phyloP scores from a whole-genome alignment of 768 basidiomycete species.

The Termitomyces sp. region DNA sequence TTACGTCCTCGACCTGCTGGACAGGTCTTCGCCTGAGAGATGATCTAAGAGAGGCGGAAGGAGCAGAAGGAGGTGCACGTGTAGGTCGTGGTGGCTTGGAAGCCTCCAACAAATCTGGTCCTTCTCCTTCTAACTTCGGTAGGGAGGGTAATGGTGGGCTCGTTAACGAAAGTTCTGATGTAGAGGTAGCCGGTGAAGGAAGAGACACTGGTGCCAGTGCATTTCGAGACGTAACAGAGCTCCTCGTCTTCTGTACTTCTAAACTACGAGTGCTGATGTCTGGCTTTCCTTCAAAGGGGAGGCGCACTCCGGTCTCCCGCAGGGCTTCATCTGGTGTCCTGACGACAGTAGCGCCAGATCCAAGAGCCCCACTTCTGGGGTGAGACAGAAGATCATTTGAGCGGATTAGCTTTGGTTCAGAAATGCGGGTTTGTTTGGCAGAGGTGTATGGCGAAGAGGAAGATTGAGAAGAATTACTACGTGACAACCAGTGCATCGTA shows the following conservation, averaged over 20 bases:
- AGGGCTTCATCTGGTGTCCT: slow-evolving; percentile 80
- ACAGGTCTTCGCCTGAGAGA: slow-evolving; percentile 34
- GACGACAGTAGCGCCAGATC: slow-evolving; percentile 73
- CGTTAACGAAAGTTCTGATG: slow-evolving; percentile 23
- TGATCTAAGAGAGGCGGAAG: slow-evolving; percentile 27
- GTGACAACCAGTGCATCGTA: slow-evolving; percentile 52
- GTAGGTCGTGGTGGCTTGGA: slow-evolving; percentile 32
- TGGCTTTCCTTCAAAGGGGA: slow-evolving; percentile 28
- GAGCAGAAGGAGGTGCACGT: slow-evolving; percentile 20
- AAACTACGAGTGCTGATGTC: slow-evolving; percentile 8
- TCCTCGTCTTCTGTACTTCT: slow-evolving; percentile 2
- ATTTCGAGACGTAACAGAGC: slow-evolving; percentile 11
- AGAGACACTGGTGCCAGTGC: slow-evolving; percentile 1
- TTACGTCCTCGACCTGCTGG: slow-evolving; percentile 35
- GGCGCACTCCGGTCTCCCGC: slow-evolving; percentile 41
- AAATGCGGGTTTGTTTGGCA: slow-evolving; percentile 34
- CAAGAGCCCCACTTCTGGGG: slow-evolving; percentile 49
- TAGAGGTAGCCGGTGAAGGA: slow-evolving; percentile 3
- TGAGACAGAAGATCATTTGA: slow-evolving; percentile 35
- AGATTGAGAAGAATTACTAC: slow-evolving; percentile 28
- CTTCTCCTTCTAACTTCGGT: slow-evolving; percentile 31
- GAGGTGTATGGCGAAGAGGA: slow-evolving; percentile 28
- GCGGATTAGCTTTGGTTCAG: slow-evolving; percentile 42
- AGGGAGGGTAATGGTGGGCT: slow-evolving; percentile 58
- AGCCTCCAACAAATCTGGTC: slow-evolving; percentile 25